Conservation (phyloP, 1,284 basidiomycete genomes). For the Puccinia polysora region DNA sequence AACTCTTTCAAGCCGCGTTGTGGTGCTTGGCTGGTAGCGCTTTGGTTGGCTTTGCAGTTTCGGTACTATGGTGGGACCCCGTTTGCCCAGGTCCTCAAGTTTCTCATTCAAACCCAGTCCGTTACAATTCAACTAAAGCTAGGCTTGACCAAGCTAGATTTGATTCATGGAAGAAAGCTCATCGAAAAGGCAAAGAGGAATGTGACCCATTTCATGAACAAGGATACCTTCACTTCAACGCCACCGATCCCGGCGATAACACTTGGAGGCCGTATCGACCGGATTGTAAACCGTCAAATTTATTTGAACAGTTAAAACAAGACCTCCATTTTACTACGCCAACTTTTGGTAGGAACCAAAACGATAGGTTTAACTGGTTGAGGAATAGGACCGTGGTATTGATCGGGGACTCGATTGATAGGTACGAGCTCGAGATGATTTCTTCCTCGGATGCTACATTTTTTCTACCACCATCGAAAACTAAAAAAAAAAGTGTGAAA, state of each 20-base stretch:
- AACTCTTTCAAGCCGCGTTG: constrained; percentile 13
- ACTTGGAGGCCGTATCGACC: constrained; percentile 15
- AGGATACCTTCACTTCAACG: constrained; percentile 13
- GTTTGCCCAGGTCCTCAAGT: not conserved
- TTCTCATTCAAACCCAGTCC: not conserved
- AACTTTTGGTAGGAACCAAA: not conserved
- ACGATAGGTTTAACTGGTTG: constrained; percentile 19
- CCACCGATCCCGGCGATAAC: constrained; percentile 15
- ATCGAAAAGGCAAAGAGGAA: not conserved
- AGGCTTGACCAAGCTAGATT: no score
- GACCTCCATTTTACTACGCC: not conserved
- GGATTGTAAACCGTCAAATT: constrained; percentile 5
- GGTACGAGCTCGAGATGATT: not conserved
- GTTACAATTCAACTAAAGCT: not conserved
- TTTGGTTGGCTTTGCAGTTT: constrained; percentile 32
- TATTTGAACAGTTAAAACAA: constrained; percentile 10
- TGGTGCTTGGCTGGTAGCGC: constrained; percentile 32
- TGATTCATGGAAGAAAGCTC: not conserved
- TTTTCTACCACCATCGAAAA: no score
- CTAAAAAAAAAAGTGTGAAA: no score
- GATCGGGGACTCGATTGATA: constrained; percentile 19
- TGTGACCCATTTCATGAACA: constrained; percentile 13
- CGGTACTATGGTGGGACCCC: constrained; percentile 38
- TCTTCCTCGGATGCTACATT: no score
- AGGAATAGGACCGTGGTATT: constrained; percentile 17